These are phyloP conservation scores for Marchantia paleacea DNA, from an alignment of 225 moss, liverwort and hornwort species.

Conservation along the genomic window DNA sequence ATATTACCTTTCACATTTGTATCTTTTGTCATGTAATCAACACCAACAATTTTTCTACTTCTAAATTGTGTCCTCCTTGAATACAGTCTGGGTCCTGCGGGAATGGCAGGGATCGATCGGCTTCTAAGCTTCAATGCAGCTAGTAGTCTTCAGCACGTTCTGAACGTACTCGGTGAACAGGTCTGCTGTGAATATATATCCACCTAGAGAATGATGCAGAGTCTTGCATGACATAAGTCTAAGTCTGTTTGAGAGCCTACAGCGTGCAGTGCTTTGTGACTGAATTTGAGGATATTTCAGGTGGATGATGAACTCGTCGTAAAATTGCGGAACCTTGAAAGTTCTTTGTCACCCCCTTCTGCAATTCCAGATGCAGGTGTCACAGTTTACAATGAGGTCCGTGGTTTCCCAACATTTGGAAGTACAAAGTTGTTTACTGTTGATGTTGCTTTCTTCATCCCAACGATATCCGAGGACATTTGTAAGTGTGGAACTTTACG, in stretches of 20 bases:
- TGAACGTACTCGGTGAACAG: constrained; percentile 58
- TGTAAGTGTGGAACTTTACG: background rate
- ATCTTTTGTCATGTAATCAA: background rate
- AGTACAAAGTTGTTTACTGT: too few relatives aligned
- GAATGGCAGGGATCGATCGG: constrained; percentile 79
- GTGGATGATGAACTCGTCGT: constrained; percentile 29
- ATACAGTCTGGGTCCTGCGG: constrained; percentile 63
- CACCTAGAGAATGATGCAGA: background rate
- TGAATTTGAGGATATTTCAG: constrained; percentile 6
- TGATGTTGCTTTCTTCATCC: too few relatives aligned
- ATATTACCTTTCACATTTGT: background rate
- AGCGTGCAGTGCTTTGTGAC: background rate
- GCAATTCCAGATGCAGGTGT: constrained; percentile 49
- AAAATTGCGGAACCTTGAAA: constrained; percentile 33
- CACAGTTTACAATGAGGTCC: constrained; percentile 40
- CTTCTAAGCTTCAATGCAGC: constrained; percentile 71
- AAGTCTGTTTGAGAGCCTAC: background rate
- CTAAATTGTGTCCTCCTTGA: background rate
- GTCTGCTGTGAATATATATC: constrained; percentile 19
- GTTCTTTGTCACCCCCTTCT: constrained; percentile 38
- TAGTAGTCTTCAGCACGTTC: constrained; percentile 53
- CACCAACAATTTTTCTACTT: background rate
- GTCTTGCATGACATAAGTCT: background rate
- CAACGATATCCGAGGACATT: too few relatives aligned
- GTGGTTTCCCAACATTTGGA: background rate